These are phyloP conservation scores for Esteya vermicola DNA, from an alignment of 2,329 filamentous ascomycete species.

Conservation along the genomic window DNA sequence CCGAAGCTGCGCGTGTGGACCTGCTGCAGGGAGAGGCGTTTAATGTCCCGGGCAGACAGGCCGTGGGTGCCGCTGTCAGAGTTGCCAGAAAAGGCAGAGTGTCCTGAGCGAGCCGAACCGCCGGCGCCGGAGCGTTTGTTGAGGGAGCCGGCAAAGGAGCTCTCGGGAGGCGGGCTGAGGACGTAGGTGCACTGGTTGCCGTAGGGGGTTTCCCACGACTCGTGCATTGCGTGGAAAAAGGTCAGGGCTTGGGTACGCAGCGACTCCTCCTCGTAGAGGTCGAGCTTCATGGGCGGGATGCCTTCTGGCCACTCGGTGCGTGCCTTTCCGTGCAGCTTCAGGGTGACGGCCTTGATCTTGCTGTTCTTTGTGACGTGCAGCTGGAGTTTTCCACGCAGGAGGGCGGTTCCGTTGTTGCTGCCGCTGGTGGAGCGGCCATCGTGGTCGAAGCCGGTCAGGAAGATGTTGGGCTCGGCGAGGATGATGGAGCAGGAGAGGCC, in stretches of 20 bases:
- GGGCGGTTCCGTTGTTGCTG: slow-evolving; percentile 53
- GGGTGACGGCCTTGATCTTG: slow-evolving; percentile 81
- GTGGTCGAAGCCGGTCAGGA: slow-evolving; percentile 66
- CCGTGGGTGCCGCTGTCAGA: background rate
- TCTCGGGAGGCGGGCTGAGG: slow-evolving; percentile 25
- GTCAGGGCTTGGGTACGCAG: slow-evolving; percentile 79
- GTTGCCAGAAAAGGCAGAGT: slow-evolving; percentile 18
- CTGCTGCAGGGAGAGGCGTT: slow-evolving; percentile 65
- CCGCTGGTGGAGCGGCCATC: slow-evolving; percentile 40
- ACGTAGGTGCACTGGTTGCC: slow-evolving; percentile 48
- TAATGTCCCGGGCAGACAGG: slow-evolving; percentile 30
- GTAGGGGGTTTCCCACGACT: slow-evolving; percentile 44
- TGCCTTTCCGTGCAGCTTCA: slow-evolving; percentile 74
- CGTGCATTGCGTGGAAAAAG: slow-evolving; percentile 73
- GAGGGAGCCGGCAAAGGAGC: slow-evolving; percentile 11
- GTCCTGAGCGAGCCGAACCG: slow-evolving; percentile 14
- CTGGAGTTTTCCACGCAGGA: slow-evolving; percentile 73
- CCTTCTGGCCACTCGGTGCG: slow-evolving; percentile 95
- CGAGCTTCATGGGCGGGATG: slow-evolving; percentile 74
- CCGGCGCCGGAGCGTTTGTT: background rate
- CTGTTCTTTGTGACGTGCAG: slow-evolving; percentile 75
- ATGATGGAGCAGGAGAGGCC: slow-evolving; percentile 61
- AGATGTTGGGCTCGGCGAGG: slow-evolving; percentile 67
- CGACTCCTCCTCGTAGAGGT: slow-evolving; percentile 71
- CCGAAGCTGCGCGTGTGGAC: slow-evolving; percentile 74